Evolutionary conservation across 2,329 filamentous ascomycete species (phyloP), one percentile per base, ranked within the genome.

Genomic region (Fusarium stilboides): DNA sequence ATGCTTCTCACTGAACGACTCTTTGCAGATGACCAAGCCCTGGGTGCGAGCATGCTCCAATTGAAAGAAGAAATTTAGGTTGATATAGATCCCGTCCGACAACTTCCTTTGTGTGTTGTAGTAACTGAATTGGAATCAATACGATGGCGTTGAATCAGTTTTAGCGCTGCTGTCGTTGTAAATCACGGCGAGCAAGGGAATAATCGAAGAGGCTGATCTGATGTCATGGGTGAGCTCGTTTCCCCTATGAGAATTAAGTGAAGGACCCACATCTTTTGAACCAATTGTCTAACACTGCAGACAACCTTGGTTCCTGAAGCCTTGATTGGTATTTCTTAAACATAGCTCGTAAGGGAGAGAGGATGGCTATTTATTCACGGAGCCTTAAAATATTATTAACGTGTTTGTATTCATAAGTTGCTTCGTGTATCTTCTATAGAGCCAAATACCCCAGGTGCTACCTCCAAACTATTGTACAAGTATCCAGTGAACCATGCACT

Each of bases 31-130:
- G 50, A 44, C 55, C 57, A 71, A 43, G 50, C 44, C 39, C 62
- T 68, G 40, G 51, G 60, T 40, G 56, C 53, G 33, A 70, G 63
- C 74, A 76, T 76, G 62, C 63, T 74, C 67, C 46, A 50, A 54
- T 42, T 31, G 17, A 39, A 39, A 20, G 19, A 37, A 3, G 19
- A 8, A 17, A 14, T 9, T 28, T 33, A 7, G 8, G 4, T 13
- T 47, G 13, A 9, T 22, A 19, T 15, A 8, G 10, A 6, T 3
- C 6, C 2, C 10, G 12, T 13, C n/a, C 15, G 3, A 7, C 4
- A 34, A 9, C 1, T 19, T 20, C 19, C 15, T 15, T 42, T 3
- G 47, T 15, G 17, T n/a, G 31, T 4, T 22, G 5, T 3, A 26
- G 24, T 39, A 15, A 19, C 15, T 34, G 20, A 31, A 24, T 47